Conservation (phyloP, 2,329 filamentous ascomycete species). For the Diaporthe humulicola region DNA sequence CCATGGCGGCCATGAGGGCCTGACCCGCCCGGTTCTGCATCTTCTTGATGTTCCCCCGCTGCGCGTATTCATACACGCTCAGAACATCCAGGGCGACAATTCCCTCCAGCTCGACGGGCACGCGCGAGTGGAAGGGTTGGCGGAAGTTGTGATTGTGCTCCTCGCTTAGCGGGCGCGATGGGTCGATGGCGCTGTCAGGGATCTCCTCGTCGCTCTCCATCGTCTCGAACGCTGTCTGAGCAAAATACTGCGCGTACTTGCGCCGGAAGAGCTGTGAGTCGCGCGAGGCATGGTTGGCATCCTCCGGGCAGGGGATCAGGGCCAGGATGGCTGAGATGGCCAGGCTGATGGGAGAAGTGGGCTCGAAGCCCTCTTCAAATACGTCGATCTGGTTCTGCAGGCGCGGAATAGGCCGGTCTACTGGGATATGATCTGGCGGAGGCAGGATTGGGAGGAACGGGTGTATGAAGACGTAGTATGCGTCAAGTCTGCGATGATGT, state of each 20-base stretch:
- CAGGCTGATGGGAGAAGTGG: constrained; percentile 41
- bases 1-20: constrained; percentile 61
- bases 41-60: constrained; percentile 65
- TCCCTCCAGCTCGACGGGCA: constrained; percentile 61
- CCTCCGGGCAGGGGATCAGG: constrained; percentile 46
- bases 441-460: constrained; percentile 64
- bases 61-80: constrained; percentile 66
- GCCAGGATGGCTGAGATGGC: constrained; percentile 42
- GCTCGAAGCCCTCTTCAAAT: constrained; percentile 35
- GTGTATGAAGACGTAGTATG: constrained; percentile 66
- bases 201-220: constrained; percentile 63
- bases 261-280: constrained; percentile 59
- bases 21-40: constrained; percentile 63
- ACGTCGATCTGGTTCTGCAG: constrained; percentile 51
- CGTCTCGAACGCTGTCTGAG: constrained; percentile 60
- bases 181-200: constrained; percentile 58
- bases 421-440: constrained; percentile 52
- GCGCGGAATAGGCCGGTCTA: constrained; percentile 51
- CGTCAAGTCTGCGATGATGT: constrained; percentile 51
- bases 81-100: constrained; percentile 62
- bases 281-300: constrained; percentile 50
- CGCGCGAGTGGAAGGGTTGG: constrained; percentile 57
- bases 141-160: constrained; percentile 49
- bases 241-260: constrained; percentile 62
- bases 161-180: constrained; percentile 58